Conservation (phyloP, 805 yeast species). For the Pichia occidentalis region DNA sequence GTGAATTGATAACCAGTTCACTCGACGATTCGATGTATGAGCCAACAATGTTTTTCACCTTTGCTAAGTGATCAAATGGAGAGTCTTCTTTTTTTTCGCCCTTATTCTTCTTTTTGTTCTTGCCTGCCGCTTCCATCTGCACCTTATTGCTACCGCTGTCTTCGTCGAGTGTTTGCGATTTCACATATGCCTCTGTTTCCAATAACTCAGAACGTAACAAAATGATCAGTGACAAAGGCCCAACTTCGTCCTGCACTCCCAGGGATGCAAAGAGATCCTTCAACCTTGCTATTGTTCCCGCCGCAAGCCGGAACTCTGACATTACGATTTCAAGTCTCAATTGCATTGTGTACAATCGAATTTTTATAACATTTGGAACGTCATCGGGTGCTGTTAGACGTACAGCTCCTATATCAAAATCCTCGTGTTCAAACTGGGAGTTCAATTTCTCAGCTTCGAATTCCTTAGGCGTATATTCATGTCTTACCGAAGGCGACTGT, state of each 20-base stretch:
- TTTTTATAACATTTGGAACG: neutral
- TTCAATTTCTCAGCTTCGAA: too few relatives aligned
- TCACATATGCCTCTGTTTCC: conserved; percentile 4
- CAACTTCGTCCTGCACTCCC: conserved; percentile 9
- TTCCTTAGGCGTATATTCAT: neutral
- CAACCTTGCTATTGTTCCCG: conserved; percentile 10
- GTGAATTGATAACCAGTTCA: conserved; percentile 9
- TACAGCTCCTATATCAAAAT: too few relatives aligned
- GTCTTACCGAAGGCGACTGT: neutral
- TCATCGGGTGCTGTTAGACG: neutral
- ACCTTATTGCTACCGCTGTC: conserved; percentile 1
- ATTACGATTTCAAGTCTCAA: conserved; percentile 12
- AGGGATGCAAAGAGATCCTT: conserved; percentile 11
- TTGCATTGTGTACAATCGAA: conserved; percentile 11
- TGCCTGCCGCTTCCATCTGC: neutral
- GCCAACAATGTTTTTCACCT: conserved; percentile 3
- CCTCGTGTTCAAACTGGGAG: too few relatives aligned
- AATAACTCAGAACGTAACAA: conserved; percentile 5
- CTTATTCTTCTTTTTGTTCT: neutral
- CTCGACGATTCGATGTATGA: conserved; percentile 12
- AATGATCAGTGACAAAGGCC: conserved; percentile 4
- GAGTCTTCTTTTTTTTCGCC: neutral
- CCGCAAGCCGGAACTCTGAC: conserved; percentile 11
- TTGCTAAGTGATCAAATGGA: conserved; percentile 4
- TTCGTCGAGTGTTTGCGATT: neutral